Evolutionary conservation across 805 yeast species (phyloP).

Genomic region (Wickerhamiella australiensis): DNA sequence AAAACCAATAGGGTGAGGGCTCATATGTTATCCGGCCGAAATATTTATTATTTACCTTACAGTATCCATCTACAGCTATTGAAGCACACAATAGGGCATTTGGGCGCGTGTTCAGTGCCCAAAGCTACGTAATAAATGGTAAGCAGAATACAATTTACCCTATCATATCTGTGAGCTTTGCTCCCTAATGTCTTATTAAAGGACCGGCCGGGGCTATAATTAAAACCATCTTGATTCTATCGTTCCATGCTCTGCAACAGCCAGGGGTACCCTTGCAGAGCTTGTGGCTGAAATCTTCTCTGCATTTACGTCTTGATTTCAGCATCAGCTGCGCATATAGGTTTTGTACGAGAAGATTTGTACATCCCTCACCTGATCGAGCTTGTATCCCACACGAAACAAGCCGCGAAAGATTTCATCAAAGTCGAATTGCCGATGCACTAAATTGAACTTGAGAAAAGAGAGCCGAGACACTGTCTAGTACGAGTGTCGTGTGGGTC

Average conservation of each 20-base stretch:
- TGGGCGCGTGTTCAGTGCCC: no score
- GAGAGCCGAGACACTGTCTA: not conserved
- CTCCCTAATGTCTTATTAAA: no score
- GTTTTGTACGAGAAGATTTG: not conserved
- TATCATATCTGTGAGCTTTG: no score
- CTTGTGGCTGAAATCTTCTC: not conserved
- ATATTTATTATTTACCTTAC: conserved; percentile 2
- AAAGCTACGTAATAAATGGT: no score
- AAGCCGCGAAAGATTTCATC: not conserved
- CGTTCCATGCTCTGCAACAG: no score
- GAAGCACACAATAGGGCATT: no score
- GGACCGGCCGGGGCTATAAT: no score
- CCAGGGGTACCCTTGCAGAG: no score
- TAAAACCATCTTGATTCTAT: no score
- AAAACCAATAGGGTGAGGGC: not conserved
- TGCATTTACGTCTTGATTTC: not conserved
- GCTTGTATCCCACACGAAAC: not conserved
- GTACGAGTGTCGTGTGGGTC: conserved; percentile 2
- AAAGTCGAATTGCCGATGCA: not conserved
- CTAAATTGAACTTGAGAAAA: not conserved
- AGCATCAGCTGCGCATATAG: not conserved
- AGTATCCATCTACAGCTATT: no score
- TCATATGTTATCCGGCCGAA: not conserved
- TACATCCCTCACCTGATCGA: not conserved
- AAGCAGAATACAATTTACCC: no score